phyloP scores from a whole-genome alignment of 2,329 filamentous ascomycete species.

The Cadophora malorum region DNA sequence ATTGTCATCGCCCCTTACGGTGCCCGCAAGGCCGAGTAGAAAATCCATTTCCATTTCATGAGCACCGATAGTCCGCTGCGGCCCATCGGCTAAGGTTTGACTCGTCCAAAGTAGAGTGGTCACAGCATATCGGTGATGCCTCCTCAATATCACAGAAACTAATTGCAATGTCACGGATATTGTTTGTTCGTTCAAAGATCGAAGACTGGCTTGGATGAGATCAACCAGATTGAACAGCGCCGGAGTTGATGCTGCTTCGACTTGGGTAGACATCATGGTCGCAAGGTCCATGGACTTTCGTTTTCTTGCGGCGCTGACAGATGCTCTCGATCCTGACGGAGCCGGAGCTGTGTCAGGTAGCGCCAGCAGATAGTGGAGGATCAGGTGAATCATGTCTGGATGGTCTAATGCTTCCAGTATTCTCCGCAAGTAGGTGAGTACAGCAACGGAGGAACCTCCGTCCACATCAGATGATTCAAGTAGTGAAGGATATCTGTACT shows the following conservation, averaged over 20 bases:
- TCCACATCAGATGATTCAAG: constrained; percentile 97
- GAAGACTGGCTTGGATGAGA: constrained; percentile 82
- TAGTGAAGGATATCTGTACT: constrained; percentile 83
- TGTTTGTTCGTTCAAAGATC: constrained; percentile 86
- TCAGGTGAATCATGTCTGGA: constrained; percentile 91
- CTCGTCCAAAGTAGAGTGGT: constrained; percentile 76
- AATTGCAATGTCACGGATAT: constrained; percentile 88
- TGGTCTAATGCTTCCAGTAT: constrained; percentile 93
- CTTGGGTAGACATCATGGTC: constrained; percentile 76
- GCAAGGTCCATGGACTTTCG: constrained; percentile 90
- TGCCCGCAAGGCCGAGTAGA: constrained; percentile 71
- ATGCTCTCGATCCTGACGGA: constrained; percentile 51
- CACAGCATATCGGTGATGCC: constrained; percentile 87
- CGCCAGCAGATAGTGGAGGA: constrained; percentile 89
- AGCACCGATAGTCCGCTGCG: constrained; percentile 72
- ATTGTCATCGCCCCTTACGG: constrained; percentile 71
- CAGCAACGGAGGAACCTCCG: constrained; percentile 94
- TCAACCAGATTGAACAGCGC: constrained; percentile 93
- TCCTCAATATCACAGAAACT: constrained; percentile 82
- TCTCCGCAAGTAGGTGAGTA: constrained; percentile 88
- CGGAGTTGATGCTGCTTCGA: constrained; percentile 77
- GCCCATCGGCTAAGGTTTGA: constrained; percentile 58
- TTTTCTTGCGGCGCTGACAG: constrained; percentile 73
- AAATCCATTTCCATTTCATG: constrained; percentile 78
- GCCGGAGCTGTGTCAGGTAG: constrained; percentile 63